A percentile compares a stretch with the other conserved stretches of the same genome.
phyloP scores from a whole-genome alignment of 352 stramenopile species.

The Saprolegnia diclina region DNA sequence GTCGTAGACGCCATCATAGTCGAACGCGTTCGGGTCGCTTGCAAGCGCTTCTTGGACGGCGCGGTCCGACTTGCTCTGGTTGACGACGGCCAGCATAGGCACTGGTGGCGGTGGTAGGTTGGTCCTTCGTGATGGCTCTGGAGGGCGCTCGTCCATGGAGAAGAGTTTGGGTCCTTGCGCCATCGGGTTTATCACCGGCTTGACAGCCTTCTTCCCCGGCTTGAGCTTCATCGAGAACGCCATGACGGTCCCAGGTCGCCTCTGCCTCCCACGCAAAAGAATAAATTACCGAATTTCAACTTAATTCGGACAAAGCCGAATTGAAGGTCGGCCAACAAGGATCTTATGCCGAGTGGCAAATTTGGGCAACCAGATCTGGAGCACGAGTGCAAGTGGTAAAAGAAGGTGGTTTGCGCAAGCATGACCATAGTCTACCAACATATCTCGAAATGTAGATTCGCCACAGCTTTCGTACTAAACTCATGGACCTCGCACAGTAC shows the following conservation, averaged over 20 bases:
- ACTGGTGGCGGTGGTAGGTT: slow-evolving; percentile 10
- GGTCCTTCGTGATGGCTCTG: background rate
- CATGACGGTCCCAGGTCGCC: too few species aligned
- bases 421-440: too few species aligned
- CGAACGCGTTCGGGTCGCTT: slow-evolving; percentile 81
- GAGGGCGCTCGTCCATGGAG: slow-evolving; percentile 29
- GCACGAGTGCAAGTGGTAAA: too few species aligned
- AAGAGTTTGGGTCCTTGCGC: slow-evolving; percentile 27
- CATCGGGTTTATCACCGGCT: slow-evolving; percentile 8
- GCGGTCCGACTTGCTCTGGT: slow-evolving; percentile 39
- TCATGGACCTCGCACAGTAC: too few species aligned
- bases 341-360: too few species aligned
- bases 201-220: slow-evolving; percentile 37
- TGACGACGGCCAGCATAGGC: background rate
- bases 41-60: slow-evolving; percentile 51
- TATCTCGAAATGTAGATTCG: too few species aligned
- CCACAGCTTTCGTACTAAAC: too few species aligned
- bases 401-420: too few species aligned
- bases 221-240: slow-evolving; percentile 63
- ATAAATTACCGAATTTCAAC: background rate
- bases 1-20: slow-evolving; percentile 90
- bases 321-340: too few species aligned
- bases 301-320: background rate
- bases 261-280: background rate
- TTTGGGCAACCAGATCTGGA: too few species aligned